Evolutionary conservation across 2,329 filamentous ascomycete genomes (phyloP).

Genomic region (Exophiala phaeomuriformis): DNA sequence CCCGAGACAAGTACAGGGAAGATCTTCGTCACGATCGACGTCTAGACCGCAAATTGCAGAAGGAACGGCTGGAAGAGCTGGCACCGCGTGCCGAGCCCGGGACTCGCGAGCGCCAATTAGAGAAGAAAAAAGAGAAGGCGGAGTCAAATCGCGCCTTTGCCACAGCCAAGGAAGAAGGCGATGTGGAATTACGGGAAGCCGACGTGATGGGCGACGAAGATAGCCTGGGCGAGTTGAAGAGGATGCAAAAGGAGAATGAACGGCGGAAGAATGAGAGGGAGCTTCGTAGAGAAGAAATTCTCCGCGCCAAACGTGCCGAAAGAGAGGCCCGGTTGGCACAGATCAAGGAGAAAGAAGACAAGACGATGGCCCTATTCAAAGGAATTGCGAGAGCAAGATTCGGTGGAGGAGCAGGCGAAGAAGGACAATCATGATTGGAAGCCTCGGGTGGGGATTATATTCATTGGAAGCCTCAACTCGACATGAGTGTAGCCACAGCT

Average conservation of each 20-base stretch:
- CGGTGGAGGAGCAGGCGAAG: constrained; percentile 43
- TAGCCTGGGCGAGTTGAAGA: constrained; percentile 56
- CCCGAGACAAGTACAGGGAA: constrained; percentile 38
- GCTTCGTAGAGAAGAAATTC: constrained; percentile 70
- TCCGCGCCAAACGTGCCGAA: constrained; percentile 67
- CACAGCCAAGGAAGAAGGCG: constrained; percentile 45
- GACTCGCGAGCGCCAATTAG: constrained; percentile 71
- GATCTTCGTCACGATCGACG: constrained; percentile 57
- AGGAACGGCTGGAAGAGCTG: constrained; percentile 70
- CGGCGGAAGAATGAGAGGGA: constrained; percentile 77
- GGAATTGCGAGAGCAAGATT: constrained; percentile 73
- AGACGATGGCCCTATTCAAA: constrained; percentile 73
- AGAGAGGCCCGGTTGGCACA: constrained; percentile 66
- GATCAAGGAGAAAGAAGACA: constrained; percentile 69
- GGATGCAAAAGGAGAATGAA: constrained; percentile 57
- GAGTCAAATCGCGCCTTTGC: constrained; percentile 66
- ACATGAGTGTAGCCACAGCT: constrained; percentile 24
- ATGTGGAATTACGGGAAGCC: constrained; percentile 59
- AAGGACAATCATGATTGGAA: not conserved
- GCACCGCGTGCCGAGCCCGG: constrained; percentile 75
- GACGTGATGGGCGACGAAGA: constrained; percentile 66
- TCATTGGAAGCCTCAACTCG: constrained; percentile 11
- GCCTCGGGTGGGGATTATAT: not conserved
- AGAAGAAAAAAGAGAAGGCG: constrained; percentile 70
- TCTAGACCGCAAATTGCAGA: constrained; percentile 58